phyloP scores from a whole-genome alignment of 2,329 filamentous ascomycete species.

The Pseudocercospora fijiensis region DNA sequence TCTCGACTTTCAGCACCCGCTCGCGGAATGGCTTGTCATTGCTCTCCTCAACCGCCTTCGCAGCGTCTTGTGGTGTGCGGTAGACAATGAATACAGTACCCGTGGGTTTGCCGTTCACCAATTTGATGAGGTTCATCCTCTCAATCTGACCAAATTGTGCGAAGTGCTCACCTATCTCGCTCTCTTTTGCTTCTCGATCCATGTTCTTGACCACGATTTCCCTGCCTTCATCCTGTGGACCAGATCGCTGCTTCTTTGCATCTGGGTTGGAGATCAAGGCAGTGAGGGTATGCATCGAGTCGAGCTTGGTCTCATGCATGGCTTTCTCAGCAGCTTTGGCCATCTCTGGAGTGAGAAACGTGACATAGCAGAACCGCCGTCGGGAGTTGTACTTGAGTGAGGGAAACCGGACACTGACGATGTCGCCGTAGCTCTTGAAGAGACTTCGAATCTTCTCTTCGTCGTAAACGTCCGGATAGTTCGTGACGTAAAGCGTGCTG shows the following conservation, averaged over 20 bases:
- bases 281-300: slow-evolving; percentile 66
- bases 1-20: slow-evolving; percentile 38
- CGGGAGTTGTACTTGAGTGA: slow-evolving; percentile 86
- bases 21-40: slow-evolving; percentile 38
- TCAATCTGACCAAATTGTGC: slow-evolving; percentile 73
- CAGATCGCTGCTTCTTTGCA: slow-evolving; percentile 73
- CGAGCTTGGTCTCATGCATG: slow-evolving; percentile 69
- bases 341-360: slow-evolving; percentile 70
- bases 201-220: slow-evolving; percentile 87
- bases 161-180: slow-evolving; percentile 70
- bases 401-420: slow-evolving; percentile 83
- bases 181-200: slow-evolving; percentile 68
- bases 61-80: slow-evolving; percentile 52
- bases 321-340: slow-evolving; percentile 67
- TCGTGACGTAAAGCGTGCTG: slow-evolving; percentile 84
- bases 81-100: slow-evolving; percentile 83
- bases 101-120: slow-evolving; percentile 65
- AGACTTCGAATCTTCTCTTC: slow-evolving; percentile 67
- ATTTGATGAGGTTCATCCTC: slow-evolving; percentile 68
- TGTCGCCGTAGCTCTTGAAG: slow-evolving; percentile 72
- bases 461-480: slow-evolving; percentile 78
- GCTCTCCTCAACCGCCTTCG: slow-evolving; percentile 35
- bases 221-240: slow-evolving; percentile 79
- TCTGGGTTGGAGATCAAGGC: slow-evolving; percentile 82
- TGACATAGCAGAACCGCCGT: slow-evolving; percentile 92